Base-by-base conservation (phyloP, 805 yeast species). In the Kregervanrija delftensis region DNA sequence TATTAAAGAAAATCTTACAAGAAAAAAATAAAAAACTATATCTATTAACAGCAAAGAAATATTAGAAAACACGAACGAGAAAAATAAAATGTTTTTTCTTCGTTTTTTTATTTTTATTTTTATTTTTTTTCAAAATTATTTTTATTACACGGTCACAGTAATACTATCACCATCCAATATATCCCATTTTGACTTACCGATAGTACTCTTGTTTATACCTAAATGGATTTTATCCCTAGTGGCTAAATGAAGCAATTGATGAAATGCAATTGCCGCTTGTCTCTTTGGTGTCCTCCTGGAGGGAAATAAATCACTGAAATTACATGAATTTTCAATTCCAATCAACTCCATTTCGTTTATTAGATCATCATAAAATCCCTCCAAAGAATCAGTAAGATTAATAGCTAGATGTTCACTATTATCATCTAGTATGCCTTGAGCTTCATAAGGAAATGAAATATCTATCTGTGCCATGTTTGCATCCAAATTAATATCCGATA, bases 101-200 rank as follows among this genome's bases (percentile, higher is more conserved):
- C 39, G 31, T 17, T 13, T 13, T 36, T n/a, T 36, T 36, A 13
- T 36, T 40, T 17, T n/a, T n/a, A n/a, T n/a, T n/a, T n/a, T n/a
- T 9, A 16, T 16, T 5, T n/a, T 34, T 17, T 14, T 22, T 17
- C 28, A n/a, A 15, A 34, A 22, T 12, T 3, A 17, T 15, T 30
- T 13, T 30, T n/a, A 13, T 10, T 44, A 47, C 30, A 52, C 45
- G 12, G 46, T 42, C 30, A 56, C 39, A 12, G 43, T 37, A 31
- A 58, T 51, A 34, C 53, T 53, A n/a, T 44, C 46, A 10, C 48
- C 49, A 11, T 16, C 15, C n/a, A 57, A 37, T 28, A 48, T 28
- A n/a, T 55, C 59, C 63, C 63, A 58, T 40, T 53, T 58, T 28
- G 49, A 54, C 28, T 43, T 44, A 1, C 55, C 56, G 14, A 49